phyloP scores from a whole-genome alignment of 306 rosid species.

The Aeschynomene evenia region DNA sequence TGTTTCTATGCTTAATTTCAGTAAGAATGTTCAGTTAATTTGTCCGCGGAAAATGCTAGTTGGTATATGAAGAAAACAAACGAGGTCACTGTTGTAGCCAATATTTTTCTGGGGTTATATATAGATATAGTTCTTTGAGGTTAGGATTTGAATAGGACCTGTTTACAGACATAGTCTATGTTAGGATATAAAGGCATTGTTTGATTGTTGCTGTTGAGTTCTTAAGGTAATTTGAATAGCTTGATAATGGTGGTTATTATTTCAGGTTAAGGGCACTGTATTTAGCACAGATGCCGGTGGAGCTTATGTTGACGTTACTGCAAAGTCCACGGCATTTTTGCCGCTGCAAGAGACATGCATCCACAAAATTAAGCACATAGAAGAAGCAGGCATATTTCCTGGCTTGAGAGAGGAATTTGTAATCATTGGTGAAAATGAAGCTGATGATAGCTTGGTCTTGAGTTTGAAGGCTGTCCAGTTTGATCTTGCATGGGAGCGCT shows the following conservation, averaged over 20 bases:
- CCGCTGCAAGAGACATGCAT: constrained; percentile 76
- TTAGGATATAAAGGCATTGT: not conserved
- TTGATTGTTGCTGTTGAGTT: not conserved
- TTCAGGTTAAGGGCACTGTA: constrained; percentile 83
- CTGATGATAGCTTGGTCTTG: constrained; percentile 72
- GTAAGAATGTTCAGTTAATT: not conserved
- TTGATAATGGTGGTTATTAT: constrained; percentile 25
- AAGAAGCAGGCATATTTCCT: constrained; percentile 74
- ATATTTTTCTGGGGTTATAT: not conserved
- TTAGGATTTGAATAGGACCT: not conserved
- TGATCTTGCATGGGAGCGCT: constrained; percentile 94
- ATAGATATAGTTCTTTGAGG: not conserved
- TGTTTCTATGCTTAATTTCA: not conserved
- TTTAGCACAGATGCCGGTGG: constrained; percentile 65
- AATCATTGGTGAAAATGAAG: constrained; percentile 78
- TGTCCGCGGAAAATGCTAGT: not conserved
- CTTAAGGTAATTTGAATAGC: not conserved
- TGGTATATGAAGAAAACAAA: not conserved
- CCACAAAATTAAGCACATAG: constrained; percentile 64
- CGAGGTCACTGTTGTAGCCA: not conserved
- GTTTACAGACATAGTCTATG: not conserved
- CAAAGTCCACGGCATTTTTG: constrained; percentile 87
- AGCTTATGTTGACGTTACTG: constrained; percentile 81
- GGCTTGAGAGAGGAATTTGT: constrained; percentile 82
- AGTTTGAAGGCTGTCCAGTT: constrained; percentile 74